phyloP scores from a whole-genome alignment of 148 eudicot species.

The Rhododendron ferrugineum region DNA sequence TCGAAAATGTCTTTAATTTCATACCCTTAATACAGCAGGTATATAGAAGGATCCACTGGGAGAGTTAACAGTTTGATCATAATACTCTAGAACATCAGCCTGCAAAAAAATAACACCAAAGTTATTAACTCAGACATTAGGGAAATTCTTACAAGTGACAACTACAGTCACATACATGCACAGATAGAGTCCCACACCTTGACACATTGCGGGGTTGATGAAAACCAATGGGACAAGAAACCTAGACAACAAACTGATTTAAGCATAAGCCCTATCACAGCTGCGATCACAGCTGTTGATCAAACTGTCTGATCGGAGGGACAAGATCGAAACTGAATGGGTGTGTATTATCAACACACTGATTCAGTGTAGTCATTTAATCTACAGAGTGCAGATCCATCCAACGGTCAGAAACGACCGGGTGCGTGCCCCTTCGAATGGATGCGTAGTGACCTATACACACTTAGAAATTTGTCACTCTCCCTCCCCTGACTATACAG shows the following conservation, averaged over 20 bases:
- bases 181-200: neutral
- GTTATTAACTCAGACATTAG: neutral
- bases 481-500: neutral
- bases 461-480: neutral
- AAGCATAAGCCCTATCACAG: neutral
- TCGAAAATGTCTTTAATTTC: slow-evolving; percentile 7
- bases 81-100: slow-evolving; percentile 98
- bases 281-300: neutral
- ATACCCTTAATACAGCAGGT: slow-evolving; percentile 95
- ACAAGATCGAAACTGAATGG: neutral
- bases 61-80: slow-evolving; percentile 83
- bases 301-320: neutral
- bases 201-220: neutral
- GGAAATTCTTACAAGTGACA: neutral
- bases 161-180: neutral
- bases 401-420: neutral
- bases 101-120: slow-evolving; percentile 26
- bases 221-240: neutral
- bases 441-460: neutral
- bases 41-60: slow-evolving; percentile 90
- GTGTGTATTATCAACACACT: too few species aligned
- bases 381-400: neutral
- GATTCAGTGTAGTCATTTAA: too few species aligned
- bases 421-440: neutral
- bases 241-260: neutral